A percentile compares a stretch with the other conserved stretches of the same genome.
These are phyloP conservation scores for Torulaspora delbrueckii DNA, from an alignment of 805 yeast species.

Conservation along the genomic window DNA sequence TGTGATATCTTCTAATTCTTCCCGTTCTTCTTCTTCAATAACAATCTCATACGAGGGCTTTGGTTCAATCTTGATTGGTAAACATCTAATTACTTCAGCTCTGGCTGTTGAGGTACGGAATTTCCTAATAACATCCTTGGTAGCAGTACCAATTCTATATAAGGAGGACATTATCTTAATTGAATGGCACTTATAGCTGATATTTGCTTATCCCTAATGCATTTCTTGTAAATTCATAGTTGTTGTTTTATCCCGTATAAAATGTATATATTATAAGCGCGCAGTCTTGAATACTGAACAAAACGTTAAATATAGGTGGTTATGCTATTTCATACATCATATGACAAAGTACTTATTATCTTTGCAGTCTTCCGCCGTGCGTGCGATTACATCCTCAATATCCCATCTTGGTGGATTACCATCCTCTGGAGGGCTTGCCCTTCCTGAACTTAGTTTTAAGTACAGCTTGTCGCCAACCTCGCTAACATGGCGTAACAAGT, in stretches of 20 bases:
- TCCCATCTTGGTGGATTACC: conserved; percentile 75
- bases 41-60: conserved; percentile 33
- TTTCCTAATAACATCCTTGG: conserved; percentile 56
- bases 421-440: conserved; percentile 56
- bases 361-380: conserved; percentile 61
- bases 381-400: conserved; percentile 68
- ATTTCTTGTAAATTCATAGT: background rate
- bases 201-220: too few relatives aligned
- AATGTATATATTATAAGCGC: background rate
- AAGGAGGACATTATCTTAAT: conserved; percentile 41
- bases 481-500: conserved; percentile 60
- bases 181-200: background rate
- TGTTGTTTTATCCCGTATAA: background rate
- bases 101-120: conserved; percentile 72
- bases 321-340: conserved; percentile 3
- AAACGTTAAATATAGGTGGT: background rate
- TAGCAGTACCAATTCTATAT: conserved; percentile 59
- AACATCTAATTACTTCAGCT: conserved; percentile 54
- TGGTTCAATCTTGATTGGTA: conserved; percentile 39
- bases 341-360: conserved; percentile 37
- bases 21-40: conserved; percentile 41
- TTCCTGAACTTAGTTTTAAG: conserved; percentile 73
- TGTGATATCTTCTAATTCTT: conserved; percentile 46
- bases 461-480: conserved; percentile 73
- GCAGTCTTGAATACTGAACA: background rate